Evolutionary conservation across 441 rosid species (phyloP).

Genomic region (Eruca vesicaria): DNA sequence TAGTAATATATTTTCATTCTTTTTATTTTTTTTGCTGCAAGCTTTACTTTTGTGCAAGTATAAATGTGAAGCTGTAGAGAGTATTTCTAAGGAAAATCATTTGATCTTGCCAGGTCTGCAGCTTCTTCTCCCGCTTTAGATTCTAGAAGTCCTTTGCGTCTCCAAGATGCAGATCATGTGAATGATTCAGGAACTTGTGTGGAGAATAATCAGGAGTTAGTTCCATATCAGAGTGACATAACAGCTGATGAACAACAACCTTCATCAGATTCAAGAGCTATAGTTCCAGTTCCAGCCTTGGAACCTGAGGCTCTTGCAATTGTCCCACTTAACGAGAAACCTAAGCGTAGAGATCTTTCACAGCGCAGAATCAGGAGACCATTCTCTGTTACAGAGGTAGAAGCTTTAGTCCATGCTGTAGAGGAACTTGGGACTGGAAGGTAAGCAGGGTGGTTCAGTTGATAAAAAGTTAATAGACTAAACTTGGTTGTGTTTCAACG

Average conservation of each 20-base stretch:
- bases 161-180: conserved; percentile 28
- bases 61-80: neutral
- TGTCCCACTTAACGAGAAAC: conserved; percentile 30
- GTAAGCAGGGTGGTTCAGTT: conserved; percentile 23
- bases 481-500: neutral
- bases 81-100: conserved; percentile 5
- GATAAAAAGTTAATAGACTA: no score
- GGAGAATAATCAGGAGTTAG: conserved; percentile 39
- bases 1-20: neutral
- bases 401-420: conserved; percentile 64
- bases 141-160: conserved; percentile 35
- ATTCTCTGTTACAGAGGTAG: conserved; percentile 66
- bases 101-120: conserved; percentile 46
- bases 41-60: neutral
- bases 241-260: conserved; percentile 33
- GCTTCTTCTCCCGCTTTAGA: conserved; percentile 37
- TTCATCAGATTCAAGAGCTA: conserved; percentile 40
- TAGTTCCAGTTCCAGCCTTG: conserved; percentile 45
- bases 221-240: conserved; percentile 31
- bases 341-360: conserved; percentile 43
- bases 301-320: conserved; percentile 28
- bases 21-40: neutral
- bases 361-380: conserved; percentile 67
- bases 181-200: neutral
- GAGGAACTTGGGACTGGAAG: conserved; percentile 72